Evolutionary conservation across 2,329 filamentous ascomycete species (phyloP).

Genomic region (Penicillium olsonii): DNA sequence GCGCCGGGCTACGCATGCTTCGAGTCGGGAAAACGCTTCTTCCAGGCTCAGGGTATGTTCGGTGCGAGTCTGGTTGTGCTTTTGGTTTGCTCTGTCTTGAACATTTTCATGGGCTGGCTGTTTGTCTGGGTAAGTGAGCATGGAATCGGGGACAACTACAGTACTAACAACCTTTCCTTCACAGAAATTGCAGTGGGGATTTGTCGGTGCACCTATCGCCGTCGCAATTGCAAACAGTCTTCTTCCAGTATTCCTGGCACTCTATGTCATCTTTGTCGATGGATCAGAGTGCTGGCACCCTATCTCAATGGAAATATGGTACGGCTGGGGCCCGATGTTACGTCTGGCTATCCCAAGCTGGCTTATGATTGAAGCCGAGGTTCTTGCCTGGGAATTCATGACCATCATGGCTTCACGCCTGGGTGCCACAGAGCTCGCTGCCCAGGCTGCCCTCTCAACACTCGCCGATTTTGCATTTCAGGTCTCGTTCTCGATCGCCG

Average conservation of each 20-base stretch:
- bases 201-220: slow-evolving; percentile 74
- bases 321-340: slow-evolving; percentile 79
- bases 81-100: slow-evolving; percentile 75
- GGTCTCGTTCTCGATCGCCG: slow-evolving; percentile 82
- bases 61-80: slow-evolving; percentile 76
- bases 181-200: slow-evolving; percentile 58
- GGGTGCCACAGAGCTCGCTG: slow-evolving; percentile 73
- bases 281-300: slow-evolving; percentile 76
- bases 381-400: slow-evolving; percentile 83
- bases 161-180: slow-evolving; percentile 2
- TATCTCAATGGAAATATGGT: slow-evolving; percentile 64
- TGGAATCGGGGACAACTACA: too few relatives aligned
- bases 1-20: slow-evolving; percentile 73
- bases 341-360: slow-evolving; percentile 80
- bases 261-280: slow-evolving; percentile 69
- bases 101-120: slow-evolving; percentile 73
- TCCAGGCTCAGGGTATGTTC: slow-evolving; percentile 81
- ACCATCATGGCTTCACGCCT: slow-evolving; percentile 75
- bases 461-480: slow-evolving; percentile 78
- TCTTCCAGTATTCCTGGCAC: slow-evolving; percentile 66
- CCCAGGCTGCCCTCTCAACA: slow-evolving; percentile 78
- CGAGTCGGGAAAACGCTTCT: slow-evolving; percentile 75
- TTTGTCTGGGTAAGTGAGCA: slow-evolving; percentile 70
- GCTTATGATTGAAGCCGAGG: slow-evolving; percentile 88
- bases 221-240: slow-evolving; percentile 71